Base-by-base conservation (phyloP, 495 filamentous ascomycete genomes). In the Aspergillus sclerotioniger region DNA sequence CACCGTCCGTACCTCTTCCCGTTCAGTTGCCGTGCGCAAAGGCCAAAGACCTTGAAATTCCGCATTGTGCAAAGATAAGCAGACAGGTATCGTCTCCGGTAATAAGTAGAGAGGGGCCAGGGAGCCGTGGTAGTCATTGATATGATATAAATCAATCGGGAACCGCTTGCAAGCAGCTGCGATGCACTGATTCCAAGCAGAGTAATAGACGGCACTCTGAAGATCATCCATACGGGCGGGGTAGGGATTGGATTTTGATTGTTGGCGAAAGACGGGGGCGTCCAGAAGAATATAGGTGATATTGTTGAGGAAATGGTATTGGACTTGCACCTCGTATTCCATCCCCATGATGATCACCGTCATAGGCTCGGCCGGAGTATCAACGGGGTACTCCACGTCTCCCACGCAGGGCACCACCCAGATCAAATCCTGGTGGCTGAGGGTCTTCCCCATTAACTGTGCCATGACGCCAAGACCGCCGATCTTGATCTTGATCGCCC, bases 41-140 rank as follows among this genome's bases (percentile, higher is more conserved):
- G 85, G 84, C 85, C 87, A 89, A 48, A 89, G 73, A 47, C 86
- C 85, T 62, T 90, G 87, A 64, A 89, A 90, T 70, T 90, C 86
- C 51, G 85, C 87, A 61, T 90, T 85, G 67, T 86, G 83, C 15
- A 84, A 77, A 10, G 77, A 82, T 8, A 79, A 61, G 50, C 71
- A 76, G 19, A 67, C 62, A 0, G 76, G 79, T 35, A 79, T 71
- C 0, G 74, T 86, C 25, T 78, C 70, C 3, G 87, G 87, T 3
- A 90, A 76, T 8, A 89, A 76, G 62, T 91, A 87, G 4, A 90
- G 71, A 8, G 87, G 87, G 29, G 88, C 88, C 1, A 87, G 67
- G 15, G 87, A 84, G 20, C 88, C 88, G 62, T 91, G 88, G 66
- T 90, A 91, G 62, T 91, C 88, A 70, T 91, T 91, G 67, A 90